A percentile compares a stretch with the other conserved stretches of the same genome.
Conservation (phyloP, 2,329 filamentous ascomycete species). For the Colletotrichum simmondsii region DNA sequence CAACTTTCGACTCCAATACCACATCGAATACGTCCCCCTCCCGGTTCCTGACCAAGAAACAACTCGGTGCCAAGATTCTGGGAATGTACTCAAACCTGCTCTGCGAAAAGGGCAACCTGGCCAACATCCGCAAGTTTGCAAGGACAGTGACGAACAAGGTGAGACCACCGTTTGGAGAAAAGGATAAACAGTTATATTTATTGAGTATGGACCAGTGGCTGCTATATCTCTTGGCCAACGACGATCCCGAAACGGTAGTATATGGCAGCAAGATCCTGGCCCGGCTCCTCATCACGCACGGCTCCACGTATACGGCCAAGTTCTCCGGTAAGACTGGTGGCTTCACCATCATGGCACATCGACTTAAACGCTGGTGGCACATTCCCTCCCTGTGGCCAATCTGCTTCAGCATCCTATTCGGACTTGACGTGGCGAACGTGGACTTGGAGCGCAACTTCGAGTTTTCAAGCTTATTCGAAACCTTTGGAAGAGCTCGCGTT, state of each 20-base stretch:
- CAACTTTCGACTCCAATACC: constrained; percentile 46
- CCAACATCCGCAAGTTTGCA: constrained; percentile 86
- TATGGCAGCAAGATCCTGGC: constrained; percentile 86
- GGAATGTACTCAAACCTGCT: constrained; percentile 82
- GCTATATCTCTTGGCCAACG: constrained; percentile 88
- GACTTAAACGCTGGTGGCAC: constrained; percentile 90
- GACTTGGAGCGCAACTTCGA: constrained; percentile 81
- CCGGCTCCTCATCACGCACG: constrained; percentile 84
- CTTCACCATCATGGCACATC: constrained; percentile 84
- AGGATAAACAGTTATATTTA: constrained; percentile 35
- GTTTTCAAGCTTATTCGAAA: constrained; percentile 76
- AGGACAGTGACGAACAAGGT: constrained; percentile 96
- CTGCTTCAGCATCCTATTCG: constrained; percentile 89
- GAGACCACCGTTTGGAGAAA: constrained; percentile 43
- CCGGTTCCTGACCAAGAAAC: constrained; percentile 68
- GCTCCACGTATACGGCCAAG: constrained; percentile 83
- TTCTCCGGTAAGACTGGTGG: constrained; percentile 87
- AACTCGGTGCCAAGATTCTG: constrained; percentile 80
- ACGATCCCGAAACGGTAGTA: constrained; percentile 84
- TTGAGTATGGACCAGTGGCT: constrained; percentile 73
- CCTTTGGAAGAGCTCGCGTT: constrained; percentile 77
- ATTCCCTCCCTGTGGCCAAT: constrained; percentile 86
- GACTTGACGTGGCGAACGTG: constrained; percentile 79
- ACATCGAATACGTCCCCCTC: constrained; percentile 43
- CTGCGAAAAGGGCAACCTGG: constrained; percentile 76